These are phyloP conservation scores for Testicularia cyperi DNA, from an alignment of 1,284 basidiomycete species.

Conservation along the genomic window DNA sequence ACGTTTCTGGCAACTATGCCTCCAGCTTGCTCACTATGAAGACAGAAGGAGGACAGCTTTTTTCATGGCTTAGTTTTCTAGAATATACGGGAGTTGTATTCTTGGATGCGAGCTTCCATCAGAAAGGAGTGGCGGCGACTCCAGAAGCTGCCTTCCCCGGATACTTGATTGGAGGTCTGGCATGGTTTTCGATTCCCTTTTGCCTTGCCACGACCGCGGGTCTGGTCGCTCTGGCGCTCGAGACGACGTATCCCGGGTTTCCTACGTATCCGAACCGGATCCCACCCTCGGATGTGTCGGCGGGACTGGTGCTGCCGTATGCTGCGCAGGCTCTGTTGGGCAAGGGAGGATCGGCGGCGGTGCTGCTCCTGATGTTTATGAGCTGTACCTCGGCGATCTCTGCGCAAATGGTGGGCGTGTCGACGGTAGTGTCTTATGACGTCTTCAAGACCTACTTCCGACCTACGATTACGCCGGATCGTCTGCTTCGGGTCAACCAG, in stretches of 20 bases:
- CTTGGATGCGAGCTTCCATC: constrained; percentile 43
- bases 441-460: constrained; percentile 47
- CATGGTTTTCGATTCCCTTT: constrained; percentile 52
- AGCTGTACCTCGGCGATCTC: constrained; percentile 51
- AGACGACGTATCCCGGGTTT: constrained; percentile 41
- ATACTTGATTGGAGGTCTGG: constrained; percentile 48
- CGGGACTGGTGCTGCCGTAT: constrained; percentile 48
- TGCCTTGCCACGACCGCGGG: constrained; percentile 49
- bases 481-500: constrained; percentile 46
- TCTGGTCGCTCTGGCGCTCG: constrained; percentile 47
- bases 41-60: constrained; percentile 46
- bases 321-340: constrained; percentile 49
- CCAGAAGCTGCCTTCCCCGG: constrained; percentile 45
- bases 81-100: constrained; percentile 51
- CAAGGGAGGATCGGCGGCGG: constrained; percentile 43
- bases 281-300: constrained; percentile 41
- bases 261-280: constrained; percentile 46
- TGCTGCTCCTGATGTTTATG: constrained; percentile 54
- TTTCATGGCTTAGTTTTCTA: constrained; percentile 36
- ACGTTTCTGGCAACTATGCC: constrained; percentile 37
- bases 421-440: constrained; percentile 42
- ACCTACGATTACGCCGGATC: constrained; percentile 25
- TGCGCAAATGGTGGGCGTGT: constrained; percentile 45
- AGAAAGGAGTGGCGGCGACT: constrained; percentile 50
- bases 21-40: constrained; percentile 40